Evolutionary conservation across 2,329 filamentous ascomycete species (phyloP).

Genomic region (Penicillium sp.): DNA sequence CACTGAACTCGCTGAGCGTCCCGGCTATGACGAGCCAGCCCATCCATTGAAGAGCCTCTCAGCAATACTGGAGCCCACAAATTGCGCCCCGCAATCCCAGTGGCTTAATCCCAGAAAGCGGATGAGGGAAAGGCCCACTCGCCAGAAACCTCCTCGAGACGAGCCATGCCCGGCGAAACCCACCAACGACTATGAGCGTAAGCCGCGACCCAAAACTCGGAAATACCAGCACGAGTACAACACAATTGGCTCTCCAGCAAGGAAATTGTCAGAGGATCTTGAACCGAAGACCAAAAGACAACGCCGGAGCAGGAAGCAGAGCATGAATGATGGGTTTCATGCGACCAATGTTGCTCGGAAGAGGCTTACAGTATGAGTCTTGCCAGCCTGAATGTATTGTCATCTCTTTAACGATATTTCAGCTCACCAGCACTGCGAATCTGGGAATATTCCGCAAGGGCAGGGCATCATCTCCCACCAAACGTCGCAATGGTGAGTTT

Average conservation of each 20-base stretch:
- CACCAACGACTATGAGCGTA: slow-evolving; percentile 46
- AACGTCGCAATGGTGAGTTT: slow-evolving; percentile 18
- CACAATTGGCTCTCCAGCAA: background rate
- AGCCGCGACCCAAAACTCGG: slow-evolving; percentile 56
- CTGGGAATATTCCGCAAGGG: slow-evolving; percentile 39
- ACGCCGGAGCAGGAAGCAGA: slow-evolving; percentile 25
- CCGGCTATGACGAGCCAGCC: background rate
- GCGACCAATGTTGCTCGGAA: slow-evolving; percentile 54
- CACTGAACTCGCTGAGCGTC: background rate
- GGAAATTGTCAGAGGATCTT: slow-evolving; percentile 1
- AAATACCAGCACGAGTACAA: slow-evolving; percentile 56
- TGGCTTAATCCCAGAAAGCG: background rate
- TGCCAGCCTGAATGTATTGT: background rate
- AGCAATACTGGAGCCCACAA: background rate
- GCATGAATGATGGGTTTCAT: slow-evolving; percentile 56
- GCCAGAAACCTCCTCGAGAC: background rate
- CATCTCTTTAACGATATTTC: slow-evolving; percentile 1
- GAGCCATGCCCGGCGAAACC: background rate
- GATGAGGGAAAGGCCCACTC: background rate
- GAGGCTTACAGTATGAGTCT: slow-evolving; percentile 51
- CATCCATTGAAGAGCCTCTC: background rate
- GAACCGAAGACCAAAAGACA: slow-evolving; percentile 25
- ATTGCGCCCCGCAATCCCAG: background rate
- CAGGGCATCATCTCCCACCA: slow-evolving; percentile 32
- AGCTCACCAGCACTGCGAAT: slow-evolving; percentile 25